phyloP scores from a whole-genome alignment of 1,139 yeast genomes.

The Geotrichum australiense region DNA sequence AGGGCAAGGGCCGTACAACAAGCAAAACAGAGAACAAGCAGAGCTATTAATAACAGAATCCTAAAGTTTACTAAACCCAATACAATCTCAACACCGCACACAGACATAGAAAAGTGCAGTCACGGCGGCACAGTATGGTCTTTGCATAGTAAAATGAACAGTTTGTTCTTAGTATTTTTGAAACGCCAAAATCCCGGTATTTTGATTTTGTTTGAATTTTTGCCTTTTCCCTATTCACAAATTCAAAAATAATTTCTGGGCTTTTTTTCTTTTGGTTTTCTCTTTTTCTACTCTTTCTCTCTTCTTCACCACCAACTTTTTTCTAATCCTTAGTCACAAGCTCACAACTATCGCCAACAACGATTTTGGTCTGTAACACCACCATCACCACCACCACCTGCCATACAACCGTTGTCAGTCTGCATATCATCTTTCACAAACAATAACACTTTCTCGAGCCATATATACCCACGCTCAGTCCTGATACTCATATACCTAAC shows the following conservation, averaged over 20 bases:
- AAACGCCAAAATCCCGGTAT: not conserved
- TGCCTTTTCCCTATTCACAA: not conserved
- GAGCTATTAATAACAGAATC: no score
- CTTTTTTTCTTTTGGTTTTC: slow-evolving; percentile 3
- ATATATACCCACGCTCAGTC: not conserved
- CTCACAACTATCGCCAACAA: not conserved
- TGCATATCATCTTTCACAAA: not conserved
- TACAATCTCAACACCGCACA: no score
- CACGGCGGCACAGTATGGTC: no score
- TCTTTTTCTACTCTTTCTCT: slow-evolving; percentile 8
- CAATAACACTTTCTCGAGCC: not conserved
- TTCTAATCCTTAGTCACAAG: not conserved
- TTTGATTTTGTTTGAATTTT: not conserved
- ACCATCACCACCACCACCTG: not conserved
- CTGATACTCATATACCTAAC: no score
- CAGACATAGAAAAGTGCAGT: no score
- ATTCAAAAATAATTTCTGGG: not conserved
- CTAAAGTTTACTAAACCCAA: no score
- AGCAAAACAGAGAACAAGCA: no score
- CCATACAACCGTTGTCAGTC: slow-evolving; percentile 1
- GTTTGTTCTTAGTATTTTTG: not conserved
- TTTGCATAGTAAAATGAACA: not conserved
- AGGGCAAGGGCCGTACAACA: no score
- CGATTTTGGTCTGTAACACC: not conserved
- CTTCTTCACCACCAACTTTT: not conserved